Percentiles rank a stretch among this genome's conserved stretches.
Evolutionary conservation across 306 rosid species (phyloP).

Genomic region (Lathyrus aphaca): DNA sequence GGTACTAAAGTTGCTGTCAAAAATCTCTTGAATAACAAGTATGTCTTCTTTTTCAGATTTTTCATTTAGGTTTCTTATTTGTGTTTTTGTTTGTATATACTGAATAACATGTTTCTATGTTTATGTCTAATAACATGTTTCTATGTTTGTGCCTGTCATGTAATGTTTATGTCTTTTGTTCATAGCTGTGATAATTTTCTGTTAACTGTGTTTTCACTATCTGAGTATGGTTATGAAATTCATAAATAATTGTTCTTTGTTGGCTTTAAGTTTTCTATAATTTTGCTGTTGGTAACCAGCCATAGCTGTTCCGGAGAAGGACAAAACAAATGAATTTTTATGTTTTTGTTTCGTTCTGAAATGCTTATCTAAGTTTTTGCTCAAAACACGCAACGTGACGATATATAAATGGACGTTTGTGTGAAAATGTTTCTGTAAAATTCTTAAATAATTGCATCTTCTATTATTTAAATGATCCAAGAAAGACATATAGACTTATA

Average conservation of each 20-base stretch:
- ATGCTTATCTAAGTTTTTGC: neutral
- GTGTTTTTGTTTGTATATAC: neutral
- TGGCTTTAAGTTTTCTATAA: conserved; percentile 15
- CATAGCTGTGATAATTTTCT: conserved; percentile 12
- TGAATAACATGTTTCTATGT: neutral
- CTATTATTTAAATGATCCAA: conserved; percentile 27
- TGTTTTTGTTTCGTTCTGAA: conserved; percentile 5
- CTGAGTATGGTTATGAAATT: neutral
- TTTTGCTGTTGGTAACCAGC: conserved; percentile 34
- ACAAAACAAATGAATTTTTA: conserved; percentile 29
- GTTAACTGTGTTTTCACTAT: conserved; percentile 1
- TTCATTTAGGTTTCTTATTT: neutral
- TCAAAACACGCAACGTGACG: neutral
- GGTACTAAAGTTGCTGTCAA: conserved; percentile 90
- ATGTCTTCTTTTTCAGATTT: conserved; percentile 1
- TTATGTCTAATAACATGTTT: conserved; percentile 17
- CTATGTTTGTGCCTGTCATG: conserved; percentile 8
- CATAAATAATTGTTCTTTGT: conserved; percentile 8
- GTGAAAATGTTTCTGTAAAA: conserved; percentile 1
- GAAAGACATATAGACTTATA: neutral
- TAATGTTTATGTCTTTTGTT: conserved; percentile 14
- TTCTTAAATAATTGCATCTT: conserved; percentile 24
- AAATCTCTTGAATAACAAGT: conserved; percentile 93
- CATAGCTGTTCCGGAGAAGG: neutral
- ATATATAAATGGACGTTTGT: neutral